Percentiles rank a stretch among this genome's conserved stretches.
phyloP scores from a whole-genome alignment of 140 eudicot species.

The Cichorium intybus region DNA sequence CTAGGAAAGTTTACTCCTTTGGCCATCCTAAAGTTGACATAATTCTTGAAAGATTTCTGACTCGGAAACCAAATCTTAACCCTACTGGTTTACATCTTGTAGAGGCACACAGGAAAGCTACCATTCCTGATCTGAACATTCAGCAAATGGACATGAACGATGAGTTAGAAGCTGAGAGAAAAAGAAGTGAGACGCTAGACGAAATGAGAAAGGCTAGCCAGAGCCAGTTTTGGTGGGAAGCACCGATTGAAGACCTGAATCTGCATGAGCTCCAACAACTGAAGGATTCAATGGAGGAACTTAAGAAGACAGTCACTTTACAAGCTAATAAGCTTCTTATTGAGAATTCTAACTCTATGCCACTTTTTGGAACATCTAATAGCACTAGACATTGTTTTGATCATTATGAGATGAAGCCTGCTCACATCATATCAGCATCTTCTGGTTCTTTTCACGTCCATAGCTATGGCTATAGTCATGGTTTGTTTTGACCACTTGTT shows the following conservation, averaged over 20 bases:
- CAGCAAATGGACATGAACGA: slow-evolving; percentile 43
- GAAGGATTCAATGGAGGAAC: slow-evolving; percentile 61
- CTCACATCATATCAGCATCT: slow-evolving; percentile 9
- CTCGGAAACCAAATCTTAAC: slow-evolving; percentile 24
- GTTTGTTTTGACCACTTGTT: slow-evolving; percentile 10
- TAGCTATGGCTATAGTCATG: slow-evolving; percentile 23
- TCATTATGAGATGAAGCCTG: slow-evolving; percentile 27
- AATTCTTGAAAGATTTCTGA: slow-evolving; percentile 43
- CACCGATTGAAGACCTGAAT: slow-evolving; percentile 38
- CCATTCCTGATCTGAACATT: slow-evolving; percentile 51
- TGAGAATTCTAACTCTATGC: slow-evolving; percentile 26
- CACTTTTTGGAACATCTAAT: slow-evolving; percentile 26
- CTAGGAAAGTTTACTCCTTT: slow-evolving; percentile 57
- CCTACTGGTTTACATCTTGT: slow-evolving; percentile 29
- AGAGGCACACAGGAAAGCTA: slow-evolving; percentile 56
- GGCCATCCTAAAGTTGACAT: slow-evolving; percentile 80
- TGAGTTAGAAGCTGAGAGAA: slow-evolving; percentile 45
- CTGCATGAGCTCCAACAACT: slow-evolving; percentile 52
- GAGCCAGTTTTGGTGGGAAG: slow-evolving; percentile 66
- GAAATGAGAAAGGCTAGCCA: slow-evolving; percentile 45
- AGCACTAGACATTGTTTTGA: slow-evolving; percentile 14
- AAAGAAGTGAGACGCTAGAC: slow-evolving; percentile 45
- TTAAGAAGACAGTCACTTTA: slow-evolving; percentile 38
- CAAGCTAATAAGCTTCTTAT: slow-evolving; percentile 38
- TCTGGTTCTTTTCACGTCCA: slow-evolving; percentile 16